phyloP scores from a whole-genome alignment of 495 filamentous ascomycete species.

The Hypoxylon subgilvum region DNA sequence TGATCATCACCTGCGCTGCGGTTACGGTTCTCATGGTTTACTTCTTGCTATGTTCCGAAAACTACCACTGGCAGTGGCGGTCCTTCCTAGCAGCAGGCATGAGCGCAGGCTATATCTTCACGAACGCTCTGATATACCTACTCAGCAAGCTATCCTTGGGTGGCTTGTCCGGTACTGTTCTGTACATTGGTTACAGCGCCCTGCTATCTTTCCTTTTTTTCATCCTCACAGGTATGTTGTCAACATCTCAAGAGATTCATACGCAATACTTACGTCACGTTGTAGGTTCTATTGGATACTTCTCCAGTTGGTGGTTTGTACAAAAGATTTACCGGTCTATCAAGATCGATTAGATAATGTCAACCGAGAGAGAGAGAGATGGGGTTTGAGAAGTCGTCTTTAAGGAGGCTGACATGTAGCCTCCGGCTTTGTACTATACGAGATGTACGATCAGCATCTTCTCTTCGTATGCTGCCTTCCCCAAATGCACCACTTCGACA shows the following conservation, averaged over 20 bases:
- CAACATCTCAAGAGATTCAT: not conserved
- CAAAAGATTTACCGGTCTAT: slow-evolving; percentile 92
- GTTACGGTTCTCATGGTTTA: slow-evolving; percentile 93
- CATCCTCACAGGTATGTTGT: slow-evolving; percentile 80
- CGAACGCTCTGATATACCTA: slow-evolving; percentile 88
- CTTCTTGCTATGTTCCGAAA: slow-evolving; percentile 91
- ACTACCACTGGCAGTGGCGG: slow-evolving; percentile 99
- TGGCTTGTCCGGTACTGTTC: slow-evolving; percentile 80
- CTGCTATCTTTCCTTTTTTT: slow-evolving; percentile 91
- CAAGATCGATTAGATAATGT: slow-evolving; percentile 78
- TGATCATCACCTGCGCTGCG: slow-evolving; percentile 93
- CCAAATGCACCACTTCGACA: not conserved
- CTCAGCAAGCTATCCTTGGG: slow-evolving; percentile 81
- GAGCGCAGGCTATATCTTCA: slow-evolving; percentile 86
- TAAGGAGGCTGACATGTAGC: not conserved
- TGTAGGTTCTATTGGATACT: slow-evolving; percentile 90
- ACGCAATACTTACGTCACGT: slow-evolving; percentile 28
- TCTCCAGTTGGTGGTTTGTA: slow-evolving; percentile 91
- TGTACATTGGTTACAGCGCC: slow-evolving; percentile 92
- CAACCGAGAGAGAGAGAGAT: not conserved
- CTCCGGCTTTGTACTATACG: slow-evolving; percentile 26
- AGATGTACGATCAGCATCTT: slow-evolving; percentile 28
- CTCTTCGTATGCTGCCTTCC: slow-evolving; percentile 5
- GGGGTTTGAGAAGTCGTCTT: not conserved
- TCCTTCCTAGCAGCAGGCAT: slow-evolving; percentile 87